Evolutionary conservation across 1,139 yeast species (phyloP).

Genomic region (Taphrina sp.): DNA sequence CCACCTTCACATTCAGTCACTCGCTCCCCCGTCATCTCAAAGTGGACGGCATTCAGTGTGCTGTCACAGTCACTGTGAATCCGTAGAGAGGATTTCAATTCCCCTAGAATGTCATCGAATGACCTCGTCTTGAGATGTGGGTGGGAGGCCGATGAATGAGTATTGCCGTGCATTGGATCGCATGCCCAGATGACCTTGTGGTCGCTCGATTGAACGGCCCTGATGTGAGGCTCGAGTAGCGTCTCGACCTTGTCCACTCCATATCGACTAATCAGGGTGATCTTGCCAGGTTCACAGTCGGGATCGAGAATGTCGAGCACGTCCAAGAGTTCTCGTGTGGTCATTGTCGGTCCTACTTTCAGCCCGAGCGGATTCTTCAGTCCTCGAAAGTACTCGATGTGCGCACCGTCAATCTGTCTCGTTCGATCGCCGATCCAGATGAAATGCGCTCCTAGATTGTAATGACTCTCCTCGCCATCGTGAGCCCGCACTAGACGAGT

Average conservation of each 20-base stretch:
- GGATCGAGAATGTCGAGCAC: conserved; percentile 49
- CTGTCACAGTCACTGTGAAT: conserved; percentile 45
- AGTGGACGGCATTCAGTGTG: conserved; percentile 48
- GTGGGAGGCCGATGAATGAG: conserved; percentile 46
- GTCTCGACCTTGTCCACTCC: conserved; percentile 46
- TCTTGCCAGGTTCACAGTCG: conserved; percentile 46
- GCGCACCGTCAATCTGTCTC: conserved; percentile 50
- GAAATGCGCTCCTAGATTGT: conserved; percentile 50
- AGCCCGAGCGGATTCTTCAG: conserved; percentile 50
- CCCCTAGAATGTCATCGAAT: conserved; percentile 49
- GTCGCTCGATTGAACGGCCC: conserved; percentile 46
- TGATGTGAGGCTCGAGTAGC: conserved; percentile 47
- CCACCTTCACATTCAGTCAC: conserved; percentile 53
- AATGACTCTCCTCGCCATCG: conserved; percentile 42
- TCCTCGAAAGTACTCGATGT: conserved; percentile 51
- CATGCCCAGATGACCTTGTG: conserved; percentile 46
- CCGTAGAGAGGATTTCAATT: conserved; percentile 45
- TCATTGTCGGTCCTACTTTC: conserved; percentile 50
- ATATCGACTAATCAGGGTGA: conserved; percentile 49
- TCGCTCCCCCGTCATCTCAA: conserved; percentile 50
- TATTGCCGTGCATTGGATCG: conserved; percentile 45
- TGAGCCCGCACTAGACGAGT: conserved; percentile 44
- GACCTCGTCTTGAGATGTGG: conserved; percentile 49
- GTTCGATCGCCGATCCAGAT: conserved; percentile 52
- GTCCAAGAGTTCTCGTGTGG: conserved; percentile 45